Evolutionary conservation across 2,329 filamentous ascomycete species (phyloP).

Genomic region (Magnaporthales sp.): DNA sequence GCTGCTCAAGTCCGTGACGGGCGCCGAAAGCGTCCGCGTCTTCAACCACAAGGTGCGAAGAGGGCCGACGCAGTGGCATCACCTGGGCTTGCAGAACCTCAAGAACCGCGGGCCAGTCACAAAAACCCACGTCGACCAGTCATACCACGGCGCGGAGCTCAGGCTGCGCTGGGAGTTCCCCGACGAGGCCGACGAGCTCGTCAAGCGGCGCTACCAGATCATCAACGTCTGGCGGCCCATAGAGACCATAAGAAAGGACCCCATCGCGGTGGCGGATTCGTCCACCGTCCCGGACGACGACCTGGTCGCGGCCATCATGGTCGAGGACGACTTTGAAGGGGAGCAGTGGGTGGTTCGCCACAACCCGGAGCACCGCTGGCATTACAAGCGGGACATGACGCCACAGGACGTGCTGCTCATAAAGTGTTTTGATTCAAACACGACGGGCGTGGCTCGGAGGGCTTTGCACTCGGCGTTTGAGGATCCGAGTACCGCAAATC

Average conservation of each 20-base stretch:
- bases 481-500: slow-evolving; percentile 27
- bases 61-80: slow-evolving; percentile 20
- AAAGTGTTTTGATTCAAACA: slow-evolving; percentile 42
- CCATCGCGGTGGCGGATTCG: slow-evolving; percentile 30
- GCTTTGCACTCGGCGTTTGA: slow-evolving; percentile 46
- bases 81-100: slow-evolving; percentile 43
- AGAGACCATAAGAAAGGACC: slow-evolving; percentile 33
- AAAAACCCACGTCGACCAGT: slow-evolving; percentile 38
- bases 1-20: slow-evolving; percentile 26
- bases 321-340: slow-evolving; percentile 20
- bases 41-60: slow-evolving; percentile 53
- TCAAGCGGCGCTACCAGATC: slow-evolving; percentile 12
- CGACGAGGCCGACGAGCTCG: slow-evolving; percentile 11
- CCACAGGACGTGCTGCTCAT: slow-evolving; percentile 45
- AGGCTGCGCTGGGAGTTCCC: slow-evolving; percentile 12
- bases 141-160: slow-evolving; percentile 16
- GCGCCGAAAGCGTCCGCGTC: slow-evolving; percentile 23
- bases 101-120: slow-evolving; percentile 39
- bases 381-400: slow-evolving; percentile 38
- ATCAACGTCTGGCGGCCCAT: slow-evolving; percentile 35
- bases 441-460: slow-evolving; percentile 32
- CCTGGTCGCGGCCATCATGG: slow-evolving; percentile 26
- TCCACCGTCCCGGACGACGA: slow-evolving; percentile 27
- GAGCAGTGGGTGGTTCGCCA: slow-evolving; percentile 27
- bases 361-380: slow-evolving; percentile 35